Percentiles rank a stretch among this genome's conserved stretches.
phyloP scores from a whole-genome alignment of 2,329 filamentous ascomycete species.

The Didymella lethalis region DNA sequence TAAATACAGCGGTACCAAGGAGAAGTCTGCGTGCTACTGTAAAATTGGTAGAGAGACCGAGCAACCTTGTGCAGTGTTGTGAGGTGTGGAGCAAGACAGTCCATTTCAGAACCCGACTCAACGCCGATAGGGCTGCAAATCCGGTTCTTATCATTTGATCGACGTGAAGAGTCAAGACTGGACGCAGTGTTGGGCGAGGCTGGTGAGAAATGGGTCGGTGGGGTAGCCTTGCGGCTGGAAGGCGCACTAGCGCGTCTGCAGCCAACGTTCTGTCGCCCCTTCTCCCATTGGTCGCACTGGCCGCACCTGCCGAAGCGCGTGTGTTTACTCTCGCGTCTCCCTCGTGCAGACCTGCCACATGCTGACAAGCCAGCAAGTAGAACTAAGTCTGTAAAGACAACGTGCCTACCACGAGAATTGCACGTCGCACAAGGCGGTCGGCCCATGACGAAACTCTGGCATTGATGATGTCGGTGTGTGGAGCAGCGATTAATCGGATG shows the following conservation, averaged over 20 bases:
- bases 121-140: neutral
- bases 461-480: slow-evolving; percentile 23
- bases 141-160: slow-evolving; percentile 2
- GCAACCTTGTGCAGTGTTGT: neutral
- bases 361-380: slow-evolving; percentile 7
- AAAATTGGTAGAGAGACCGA: neutral
- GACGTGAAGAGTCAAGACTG: slow-evolving; percentile 12
- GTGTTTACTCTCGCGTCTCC: slow-evolving; percentile 15
- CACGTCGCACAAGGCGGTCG: slow-evolving; percentile 16
- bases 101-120: neutral
- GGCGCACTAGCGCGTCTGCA: slow-evolving; percentile 14
- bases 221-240: slow-evolving; percentile 12
- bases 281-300: slow-evolving; percentile 11
- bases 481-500: slow-evolving; percentile 22
- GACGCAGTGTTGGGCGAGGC: slow-evolving; percentile 11
- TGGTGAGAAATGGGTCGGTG: slow-evolving; percentile 13
- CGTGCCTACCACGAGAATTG: slow-evolving; percentile 19
- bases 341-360: slow-evolving; percentile 14
- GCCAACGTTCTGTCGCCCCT: slow-evolving; percentile 14
- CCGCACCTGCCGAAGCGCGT: slow-evolving; percentile 1
- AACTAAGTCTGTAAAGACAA: slow-evolving; percentile 1
- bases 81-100: neutral
- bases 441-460: slow-evolving; percentile 11
- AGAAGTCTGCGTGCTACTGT: neutral
- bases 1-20: neutral